These are phyloP conservation scores for Pythium oligandrum DNA, from an alignment of 352 stramenopile genomes.

Conservation along the genomic window DNA sequence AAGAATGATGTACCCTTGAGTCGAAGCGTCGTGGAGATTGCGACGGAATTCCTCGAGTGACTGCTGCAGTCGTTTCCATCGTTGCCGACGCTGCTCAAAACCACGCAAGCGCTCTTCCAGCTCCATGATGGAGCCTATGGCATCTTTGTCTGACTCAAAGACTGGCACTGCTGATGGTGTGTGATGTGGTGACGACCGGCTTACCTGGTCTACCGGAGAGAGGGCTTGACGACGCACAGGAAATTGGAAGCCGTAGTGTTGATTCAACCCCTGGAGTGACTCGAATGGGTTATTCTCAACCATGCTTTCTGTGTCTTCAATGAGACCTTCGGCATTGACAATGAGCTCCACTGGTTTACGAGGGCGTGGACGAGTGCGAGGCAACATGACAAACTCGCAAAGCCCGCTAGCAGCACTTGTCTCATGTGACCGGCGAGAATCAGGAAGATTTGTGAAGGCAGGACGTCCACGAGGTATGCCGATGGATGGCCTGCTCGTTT, in stretches of 20 bases:
- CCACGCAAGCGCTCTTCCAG: conserved; percentile 13
- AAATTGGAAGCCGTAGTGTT: conserved; percentile 18
- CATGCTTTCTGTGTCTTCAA: not conserved
- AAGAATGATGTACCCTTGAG: conserved; percentile 11
- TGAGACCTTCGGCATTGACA: not conserved
- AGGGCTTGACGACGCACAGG: not conserved
- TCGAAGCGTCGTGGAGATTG: conserved; percentile 10
- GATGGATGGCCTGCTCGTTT: not conserved
- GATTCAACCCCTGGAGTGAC: conserved; percentile 10
- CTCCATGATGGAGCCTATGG: conserved; percentile 5
- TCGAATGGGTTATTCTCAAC: not conserved
- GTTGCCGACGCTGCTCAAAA: conserved; percentile 9
- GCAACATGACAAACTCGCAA: conserved; percentile 31
- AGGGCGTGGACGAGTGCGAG: conserved; percentile 25
- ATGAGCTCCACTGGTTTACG: conserved; percentile 33
- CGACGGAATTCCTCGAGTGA: conserved; percentile 16
- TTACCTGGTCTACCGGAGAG: not conserved
- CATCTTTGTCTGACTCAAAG: not conserved
- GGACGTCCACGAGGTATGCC: not conserved
- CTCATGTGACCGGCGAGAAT: not conserved
- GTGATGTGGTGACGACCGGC: not conserved
- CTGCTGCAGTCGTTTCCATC: conserved; percentile 9
- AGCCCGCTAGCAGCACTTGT: conserved; percentile 3
- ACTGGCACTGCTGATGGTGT: not conserved
- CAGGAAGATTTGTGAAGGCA: not conserved